Base-by-base conservation (phyloP, 2,329 filamentous ascomycete species). In the Aspergillus sojae region DNA sequence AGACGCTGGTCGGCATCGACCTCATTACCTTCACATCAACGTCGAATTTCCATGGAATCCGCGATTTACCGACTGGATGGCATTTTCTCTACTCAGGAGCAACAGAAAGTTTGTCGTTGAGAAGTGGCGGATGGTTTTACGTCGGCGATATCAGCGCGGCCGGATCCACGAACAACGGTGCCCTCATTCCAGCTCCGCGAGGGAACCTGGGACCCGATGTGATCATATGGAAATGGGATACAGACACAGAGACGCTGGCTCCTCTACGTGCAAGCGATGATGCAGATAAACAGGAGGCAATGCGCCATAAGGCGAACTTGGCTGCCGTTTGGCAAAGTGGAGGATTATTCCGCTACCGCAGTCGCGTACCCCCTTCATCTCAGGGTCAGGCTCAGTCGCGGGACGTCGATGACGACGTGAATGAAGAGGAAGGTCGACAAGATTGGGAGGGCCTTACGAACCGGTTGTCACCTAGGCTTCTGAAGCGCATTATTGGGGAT, bases 81-180 rank as follows among this genome's bases (percentile, higher is more conserved):
- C 88, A 89, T 71, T 89, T 89, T 67, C 75, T 88, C 21, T 90
- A 89, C 71, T 85, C 83, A 0, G 84, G 86, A 28, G 83, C 84
- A 23, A 87, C 85, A 61, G 81, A 82, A 57, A 84, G 83, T 3
- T 79, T 88, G 16, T 88, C 87, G 0, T 79, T 89, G 32, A 82
- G 88, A n/a, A 83, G 86, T 62, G 88, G 88, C 11, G 80, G 83
- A 39, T 90, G 88, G 88, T 85, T 89, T 71, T 80, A 82, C 56
- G 79, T 88, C 26, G 77, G 78, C 26, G 78, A 79, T 32, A 73
- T 76, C 43, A 65, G 68, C 45, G 70, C 71, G 21, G 57, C 63
- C 19, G 66, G 67, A 28, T 58, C 65, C 26, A 63, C 62, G 21
- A 23, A 65, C 28, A 60, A 57, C 50, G 64, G 65, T 21, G 64